Evolutionary conservation across 116 monocot genomes (phyloP).

Genomic region (Thalassia testudinum): DNA sequence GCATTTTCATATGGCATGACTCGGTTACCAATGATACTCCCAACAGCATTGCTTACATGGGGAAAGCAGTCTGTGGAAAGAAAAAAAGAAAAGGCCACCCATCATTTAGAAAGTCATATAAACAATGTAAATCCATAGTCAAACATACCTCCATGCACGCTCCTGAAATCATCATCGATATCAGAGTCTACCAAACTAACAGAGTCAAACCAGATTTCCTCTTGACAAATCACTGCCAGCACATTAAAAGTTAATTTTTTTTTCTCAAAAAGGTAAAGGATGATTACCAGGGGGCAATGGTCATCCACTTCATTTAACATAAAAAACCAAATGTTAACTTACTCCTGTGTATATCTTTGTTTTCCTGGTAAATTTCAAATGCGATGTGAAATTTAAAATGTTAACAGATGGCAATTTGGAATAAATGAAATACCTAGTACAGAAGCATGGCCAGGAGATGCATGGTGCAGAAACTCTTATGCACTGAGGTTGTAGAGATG

Average conservation of each 20-base stretch:
- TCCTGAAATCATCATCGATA: conserved; percentile 76
- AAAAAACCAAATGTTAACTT: no score
- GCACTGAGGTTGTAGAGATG: no score
- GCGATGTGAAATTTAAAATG: no score
- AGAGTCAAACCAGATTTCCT: conserved; percentile 87
- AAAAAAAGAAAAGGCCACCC: not conserved
- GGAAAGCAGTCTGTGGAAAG: conserved; percentile 34
- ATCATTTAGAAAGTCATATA: not conserved
- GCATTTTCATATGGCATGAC: conserved; percentile 44
- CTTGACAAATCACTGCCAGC: conserved; percentile 53
- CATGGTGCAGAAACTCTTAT: no score
- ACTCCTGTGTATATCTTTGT: no score
- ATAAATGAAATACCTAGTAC: no score
- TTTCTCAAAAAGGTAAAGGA: not conserved
- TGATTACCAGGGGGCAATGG: not conserved
- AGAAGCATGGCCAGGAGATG: no score
- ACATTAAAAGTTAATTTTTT: not conserved
- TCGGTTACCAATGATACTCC: conserved; percentile 12
- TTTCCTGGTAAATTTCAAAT: no score
- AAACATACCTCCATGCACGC: conserved; percentile 54
- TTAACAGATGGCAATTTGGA: no score
- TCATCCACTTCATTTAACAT: no score
- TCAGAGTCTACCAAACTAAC: conserved; percentile 67
- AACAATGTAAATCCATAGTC: not conserved
- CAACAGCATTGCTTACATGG: conserved; percentile 13